A percentile compares a stretch with the other conserved stretches of the same genome.
phyloP scores from a whole-genome alignment of 1,139 yeast species.

The Candida gigantensis region DNA sequence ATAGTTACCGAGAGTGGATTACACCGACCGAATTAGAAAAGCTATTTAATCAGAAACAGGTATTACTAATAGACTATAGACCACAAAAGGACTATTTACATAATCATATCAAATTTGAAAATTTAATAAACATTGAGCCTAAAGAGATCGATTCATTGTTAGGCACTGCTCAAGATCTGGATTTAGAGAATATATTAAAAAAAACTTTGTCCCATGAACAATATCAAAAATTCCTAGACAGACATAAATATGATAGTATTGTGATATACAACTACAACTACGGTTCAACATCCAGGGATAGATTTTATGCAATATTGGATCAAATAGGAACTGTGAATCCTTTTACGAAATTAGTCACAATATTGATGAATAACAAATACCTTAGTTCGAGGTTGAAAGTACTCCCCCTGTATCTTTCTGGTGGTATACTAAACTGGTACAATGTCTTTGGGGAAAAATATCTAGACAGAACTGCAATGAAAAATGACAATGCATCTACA shows the following conservation, averaged over 20 bases:
- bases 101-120: slow-evolving; percentile 57
- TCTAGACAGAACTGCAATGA: slow-evolving; percentile 21
- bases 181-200: slow-evolving; percentile 58
- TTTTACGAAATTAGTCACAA: slow-evolving; percentile 51
- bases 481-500: neutral
- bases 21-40: slow-evolving; percentile 10
- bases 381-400: slow-evolving; percentile 36
- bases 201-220: slow-evolving; percentile 57
- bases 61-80: slow-evolving; percentile 68
- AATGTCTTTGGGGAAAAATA: slow-evolving; percentile 32
- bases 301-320: slow-evolving; percentile 28
- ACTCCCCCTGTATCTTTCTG: slow-evolving; percentile 39
- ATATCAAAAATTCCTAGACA: slow-evolving; percentile 47
- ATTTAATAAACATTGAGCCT: slow-evolving; percentile 75
- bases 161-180: slow-evolving; percentile 47
- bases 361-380: slow-evolving; percentile 46
- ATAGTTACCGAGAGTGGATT: slow-evolving; percentile 6
- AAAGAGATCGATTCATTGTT: slow-evolving; percentile 6
- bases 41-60: slow-evolving; percentile 4
- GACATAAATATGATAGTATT: slow-evolving; percentile 59
- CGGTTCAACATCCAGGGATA: slow-evolving; percentile 27
- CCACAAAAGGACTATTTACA: slow-evolving; percentile 56
- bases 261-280: slow-evolving; percentile 57
- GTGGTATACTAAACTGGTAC: slow-evolving; percentile 46
- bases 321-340: slow-evolving; percentile 31